Conservation (phyloP, 139 green algal species). For the Nannochloris sp. region DNA sequence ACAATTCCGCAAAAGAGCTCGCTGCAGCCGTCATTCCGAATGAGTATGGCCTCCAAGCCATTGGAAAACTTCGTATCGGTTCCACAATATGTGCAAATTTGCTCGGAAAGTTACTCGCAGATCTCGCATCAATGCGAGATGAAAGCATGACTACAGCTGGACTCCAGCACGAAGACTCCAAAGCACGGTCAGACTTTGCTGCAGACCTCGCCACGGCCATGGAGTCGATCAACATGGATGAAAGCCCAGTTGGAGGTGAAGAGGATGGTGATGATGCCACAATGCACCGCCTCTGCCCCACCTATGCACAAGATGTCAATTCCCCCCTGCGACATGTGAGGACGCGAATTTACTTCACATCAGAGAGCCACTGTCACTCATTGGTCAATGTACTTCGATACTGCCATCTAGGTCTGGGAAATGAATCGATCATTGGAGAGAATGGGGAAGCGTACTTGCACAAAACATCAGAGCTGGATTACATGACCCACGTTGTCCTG, state of each 20-base stretch:
- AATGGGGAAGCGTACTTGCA: conserved; percentile 35
- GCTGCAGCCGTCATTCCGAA: conserved; percentile 80
- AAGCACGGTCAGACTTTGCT: not conserved
- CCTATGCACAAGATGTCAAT: conserved; percentile 88
- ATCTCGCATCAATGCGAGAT: conserved; percentile 79
- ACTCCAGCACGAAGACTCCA: conserved; percentile 5
- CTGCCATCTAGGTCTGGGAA: conserved; percentile 40
- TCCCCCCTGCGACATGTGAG: conserved; percentile 89
- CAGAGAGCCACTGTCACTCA: conserved; percentile 88
- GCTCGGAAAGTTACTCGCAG: conserved; percentile 85
- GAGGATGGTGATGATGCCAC: conserved; percentile 9
- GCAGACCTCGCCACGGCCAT: not conserved
- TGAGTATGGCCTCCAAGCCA: conserved; percentile 68
- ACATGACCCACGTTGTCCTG: conserved; percentile 94
- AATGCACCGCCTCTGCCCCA: conserved; percentile 67
- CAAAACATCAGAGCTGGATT: conserved; percentile 78
- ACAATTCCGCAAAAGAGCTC: conserved; percentile 56
- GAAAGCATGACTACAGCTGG: conserved; percentile 53
- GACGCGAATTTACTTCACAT: conserved; percentile 98
- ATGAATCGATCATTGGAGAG: conserved; percentile 23
- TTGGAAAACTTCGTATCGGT: conserved; percentile 68
- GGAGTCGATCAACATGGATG: not conserved
- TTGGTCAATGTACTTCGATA: conserved; percentile 90
- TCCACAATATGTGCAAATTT: conserved; percentile 60
- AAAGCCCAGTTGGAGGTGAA: not conserved